phyloP scores from a whole-genome alignment of 345 rosid species.

The Brassica nigra region DNA sequence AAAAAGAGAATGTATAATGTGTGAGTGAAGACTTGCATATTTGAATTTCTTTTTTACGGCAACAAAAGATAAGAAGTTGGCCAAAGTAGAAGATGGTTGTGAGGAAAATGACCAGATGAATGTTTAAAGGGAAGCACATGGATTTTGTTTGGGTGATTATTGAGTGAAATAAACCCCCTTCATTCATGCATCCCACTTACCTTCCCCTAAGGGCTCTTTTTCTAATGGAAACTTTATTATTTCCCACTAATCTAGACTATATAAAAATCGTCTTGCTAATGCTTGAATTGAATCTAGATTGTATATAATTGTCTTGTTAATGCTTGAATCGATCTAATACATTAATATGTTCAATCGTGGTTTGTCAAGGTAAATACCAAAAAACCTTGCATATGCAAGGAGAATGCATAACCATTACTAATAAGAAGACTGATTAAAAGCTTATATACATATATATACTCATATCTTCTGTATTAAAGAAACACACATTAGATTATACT shows the following conservation, averaged over 20 bases:
- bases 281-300: not conserved
- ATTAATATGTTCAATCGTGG: not conserved
- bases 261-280: not conserved
- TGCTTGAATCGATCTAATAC: not conserved
- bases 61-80: constrained; percentile 41
- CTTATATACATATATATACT: not conserved
- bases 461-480: not conserved
- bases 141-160: constrained; percentile 82
- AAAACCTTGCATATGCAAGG: not conserved
- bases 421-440: not conserved
- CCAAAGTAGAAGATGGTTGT: constrained; percentile 46
- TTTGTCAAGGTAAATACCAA: not conserved
- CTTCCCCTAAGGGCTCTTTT: constrained; percentile 23
- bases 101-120: constrained; percentile 57
- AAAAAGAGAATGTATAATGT: constrained; percentile 50
- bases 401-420: not conserved
- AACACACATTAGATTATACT: not conserved
- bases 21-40: constrained; percentile 36
- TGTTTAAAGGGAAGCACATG: constrained; percentile 65
- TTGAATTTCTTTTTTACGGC: not conserved
- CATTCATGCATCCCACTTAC: constrained; percentile 41
- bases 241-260: not conserved
- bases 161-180: constrained; percentile 29
- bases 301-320: not conserved
- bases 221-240: not conserved